Percentiles rank a stretch among this genome's conserved stretches.
Evolutionary conservation across 306 rosid species (phyloP).

Genomic region (Prunus mira): DNA sequence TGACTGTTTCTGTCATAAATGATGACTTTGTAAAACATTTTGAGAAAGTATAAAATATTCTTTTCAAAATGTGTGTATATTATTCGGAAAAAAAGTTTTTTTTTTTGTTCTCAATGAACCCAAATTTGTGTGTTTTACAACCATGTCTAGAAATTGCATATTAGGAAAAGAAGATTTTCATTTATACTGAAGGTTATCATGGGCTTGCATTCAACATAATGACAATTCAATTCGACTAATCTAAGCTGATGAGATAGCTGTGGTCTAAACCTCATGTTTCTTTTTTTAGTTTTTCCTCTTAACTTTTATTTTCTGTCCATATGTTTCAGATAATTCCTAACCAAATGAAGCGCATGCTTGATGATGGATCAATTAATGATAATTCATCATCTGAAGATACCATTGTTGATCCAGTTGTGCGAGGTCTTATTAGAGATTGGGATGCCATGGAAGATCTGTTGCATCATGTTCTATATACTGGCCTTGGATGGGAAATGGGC

Average conservation of each 20-base stretch:
- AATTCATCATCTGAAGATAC: constrained; percentile 43
- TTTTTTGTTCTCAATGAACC: background rate
- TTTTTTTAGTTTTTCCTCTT: background rate
- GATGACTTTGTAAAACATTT: background rate
- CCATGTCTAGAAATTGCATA: background rate
- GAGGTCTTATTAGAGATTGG: constrained; percentile 84
- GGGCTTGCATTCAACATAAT: background rate
- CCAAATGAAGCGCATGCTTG: constrained; percentile 70
- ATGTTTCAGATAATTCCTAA: constrained; percentile 77
- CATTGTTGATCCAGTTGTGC: constrained; percentile 69
- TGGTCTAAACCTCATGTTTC: background rate
- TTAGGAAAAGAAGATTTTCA: background rate
- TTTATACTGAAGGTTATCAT: background rate
- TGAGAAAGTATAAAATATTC: background rate
- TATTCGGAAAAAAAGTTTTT: background rate
- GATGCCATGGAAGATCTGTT: constrained; percentile 96
- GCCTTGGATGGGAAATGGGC: constrained; percentile 99
- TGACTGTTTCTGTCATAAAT: background rate
- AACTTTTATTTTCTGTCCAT: background rate
- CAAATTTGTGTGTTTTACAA: background rate
- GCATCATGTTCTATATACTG: constrained; percentile 77
- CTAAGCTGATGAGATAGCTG: background rate
- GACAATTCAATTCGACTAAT: background rate
- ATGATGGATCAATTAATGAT: constrained; percentile 55
- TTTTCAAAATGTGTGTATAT: background rate